phyloP scores from a whole-genome alignment of 495 filamentous ascomycete species.

The Pyrenopolyporus hunteri region DNA sequence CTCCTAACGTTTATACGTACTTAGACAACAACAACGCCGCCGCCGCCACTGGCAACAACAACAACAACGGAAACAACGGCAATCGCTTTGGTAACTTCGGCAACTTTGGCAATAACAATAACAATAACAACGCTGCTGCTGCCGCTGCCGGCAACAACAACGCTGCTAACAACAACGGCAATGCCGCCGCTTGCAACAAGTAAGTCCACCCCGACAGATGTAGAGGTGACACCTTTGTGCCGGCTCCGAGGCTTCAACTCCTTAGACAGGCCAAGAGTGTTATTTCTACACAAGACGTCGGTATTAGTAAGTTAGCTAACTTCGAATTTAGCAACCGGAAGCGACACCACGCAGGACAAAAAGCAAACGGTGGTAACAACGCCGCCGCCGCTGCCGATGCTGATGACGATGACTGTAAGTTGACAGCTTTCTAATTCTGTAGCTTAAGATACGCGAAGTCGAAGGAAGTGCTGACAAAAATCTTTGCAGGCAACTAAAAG shows the following conservation, averaged over 20 bases:
- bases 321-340: conserved; percentile 27
- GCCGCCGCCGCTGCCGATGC: conserved; percentile 2
- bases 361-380: conserved; percentile 24
- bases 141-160: neutral
- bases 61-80: conserved; percentile 1
- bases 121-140: conserved; percentile 1
- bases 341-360: conserved; percentile 35
- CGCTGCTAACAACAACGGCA: neutral
- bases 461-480: conserved; percentile 3
- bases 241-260: too few species aligned
- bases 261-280: neutral
- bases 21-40: conserved; percentile 13
- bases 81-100: too few species aligned
- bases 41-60: conserved; percentile 6
- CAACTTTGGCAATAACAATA: conserved; percentile 15
- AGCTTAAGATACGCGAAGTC: too few species aligned
- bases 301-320: conserved; percentile 8
- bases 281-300: neutral
- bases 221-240: too few species aligned
- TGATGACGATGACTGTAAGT: conserved; percentile 27
- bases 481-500: conserved; percentile 17
- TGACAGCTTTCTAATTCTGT: neutral
- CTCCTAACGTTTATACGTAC: neutral
- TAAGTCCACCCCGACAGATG: neutral
- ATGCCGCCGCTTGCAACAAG: conserved; percentile 10